Evolutionary conservation across 441 rosid genomes (phyloP).

Genomic region (Gossypium davidsonii): DNA sequence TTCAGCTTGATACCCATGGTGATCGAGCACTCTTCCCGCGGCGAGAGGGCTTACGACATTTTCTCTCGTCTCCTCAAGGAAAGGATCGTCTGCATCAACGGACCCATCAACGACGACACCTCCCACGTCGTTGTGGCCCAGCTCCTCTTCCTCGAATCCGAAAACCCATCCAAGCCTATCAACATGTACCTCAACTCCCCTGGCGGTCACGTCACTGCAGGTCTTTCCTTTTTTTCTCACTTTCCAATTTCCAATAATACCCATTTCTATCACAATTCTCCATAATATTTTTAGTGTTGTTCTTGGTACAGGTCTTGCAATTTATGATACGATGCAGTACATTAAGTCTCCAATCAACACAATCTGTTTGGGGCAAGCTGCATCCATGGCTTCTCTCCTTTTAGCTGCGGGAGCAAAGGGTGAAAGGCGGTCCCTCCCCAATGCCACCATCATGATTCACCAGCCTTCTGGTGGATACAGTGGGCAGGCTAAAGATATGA

Average conservation of each 20-base stretch:
- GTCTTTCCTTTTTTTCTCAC: slow-evolving; percentile 23
- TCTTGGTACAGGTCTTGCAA: slow-evolving; percentile 67
- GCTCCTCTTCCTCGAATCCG: slow-evolving; percentile 94
- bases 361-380: slow-evolving; percentile 93
- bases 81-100: slow-evolving; percentile 91
- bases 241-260: neutral
- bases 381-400: slow-evolving; percentile 95
- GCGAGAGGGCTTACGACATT: slow-evolving; percentile 95
- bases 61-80: slow-evolving; percentile 92
- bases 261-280: neutral
- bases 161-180: slow-evolving; percentile 95
- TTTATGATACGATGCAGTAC: slow-evolving; percentile 95
- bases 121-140: slow-evolving; percentile 95
- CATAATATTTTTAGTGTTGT: neutral
- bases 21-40: slow-evolving; percentile 92
- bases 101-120: slow-evolving; percentile 82
- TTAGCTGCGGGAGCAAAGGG: slow-evolving; percentile 87
- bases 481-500: slow-evolving; percentile 93
- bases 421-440: slow-evolving; percentile 84
- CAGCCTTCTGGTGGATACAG: slow-evolving; percentile 99
- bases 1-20: slow-evolving; percentile 87
- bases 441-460: slow-evolving; percentile 89
- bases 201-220: slow-evolving; percentile 97
- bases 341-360: slow-evolving; percentile 85
- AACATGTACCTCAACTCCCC: slow-evolving; percentile 96